Evolutionary conservation across 2,329 filamentous ascomycete genomes (phyloP).

Genomic region (Xylariaceae sp.): DNA sequence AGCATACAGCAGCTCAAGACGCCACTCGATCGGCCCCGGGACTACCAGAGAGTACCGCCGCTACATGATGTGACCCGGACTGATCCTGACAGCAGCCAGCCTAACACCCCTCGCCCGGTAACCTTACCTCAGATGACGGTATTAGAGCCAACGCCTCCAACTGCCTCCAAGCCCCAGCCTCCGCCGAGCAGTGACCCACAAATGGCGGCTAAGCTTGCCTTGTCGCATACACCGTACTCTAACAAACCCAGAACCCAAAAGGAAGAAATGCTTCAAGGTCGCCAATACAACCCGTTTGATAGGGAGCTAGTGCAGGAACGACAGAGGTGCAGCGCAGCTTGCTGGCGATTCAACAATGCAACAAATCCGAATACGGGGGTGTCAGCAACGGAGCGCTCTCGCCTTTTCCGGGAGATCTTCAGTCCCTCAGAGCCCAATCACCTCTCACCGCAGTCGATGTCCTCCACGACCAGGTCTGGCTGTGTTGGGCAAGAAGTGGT

Average conservation of each 20-base stretch:
- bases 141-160: conserved; percentile 46
- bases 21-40: conserved; percentile 42
- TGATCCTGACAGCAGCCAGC: conserved; percentile 34
- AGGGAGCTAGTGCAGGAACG: conserved; percentile 75
- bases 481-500: conserved; percentile 68
- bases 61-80: conserved; percentile 54
- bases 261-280: conserved; percentile 80
- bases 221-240: conserved; percentile 50
- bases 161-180: conserved; percentile 38
- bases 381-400: conserved; percentile 60
- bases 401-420: conserved; percentile 67
- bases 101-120: conserved; percentile 49
- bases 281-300: conserved; percentile 74
- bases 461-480: conserved; percentile 50
- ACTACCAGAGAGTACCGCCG: conserved; percentile 56
- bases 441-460: conserved; percentile 50
- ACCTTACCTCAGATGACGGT: conserved; percentile 55
- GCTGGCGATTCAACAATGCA: conserved; percentile 82
- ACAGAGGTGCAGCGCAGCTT: conserved; percentile 74
- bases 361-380: conserved; percentile 69
- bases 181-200: conserved; percentile 43
- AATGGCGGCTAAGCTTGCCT: conserved; percentile 53
- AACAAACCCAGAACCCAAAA: conserved; percentile 60
- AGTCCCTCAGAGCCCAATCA: conserved; percentile 55
- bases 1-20: conserved; percentile 32